A percentile compares a stretch with the other conserved stretches of the same genome.
These are phyloP conservation scores for Plasmodium falciparum DNA, from an alignment of 169 alveolate species.

Conservation along the genomic window DNA sequence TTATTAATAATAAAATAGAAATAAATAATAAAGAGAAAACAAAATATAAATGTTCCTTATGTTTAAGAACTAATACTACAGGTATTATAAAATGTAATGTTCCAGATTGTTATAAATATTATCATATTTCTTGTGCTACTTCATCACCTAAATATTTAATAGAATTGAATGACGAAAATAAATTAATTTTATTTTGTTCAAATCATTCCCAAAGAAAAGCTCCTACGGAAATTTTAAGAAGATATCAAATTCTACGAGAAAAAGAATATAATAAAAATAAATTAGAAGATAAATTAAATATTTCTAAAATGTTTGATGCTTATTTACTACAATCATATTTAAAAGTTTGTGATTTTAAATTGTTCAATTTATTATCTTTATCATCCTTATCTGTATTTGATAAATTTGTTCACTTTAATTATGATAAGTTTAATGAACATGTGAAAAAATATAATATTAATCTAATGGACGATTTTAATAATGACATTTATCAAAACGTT, in stretches of 20 bases:
- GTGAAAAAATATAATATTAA: conserved; percentile 8
- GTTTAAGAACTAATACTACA: conserved; percentile 73
- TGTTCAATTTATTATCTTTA: conserved; percentile 49
- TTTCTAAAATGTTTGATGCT: conserved; percentile 65
- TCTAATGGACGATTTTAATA: conserved; percentile 32
- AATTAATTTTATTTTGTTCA: conserved; percentile 84
- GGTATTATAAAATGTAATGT: conserved; percentile 83
- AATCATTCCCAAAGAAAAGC: conserved; percentile 85
- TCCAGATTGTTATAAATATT: conserved; percentile 84
- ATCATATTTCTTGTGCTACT: conserved; percentile 87
- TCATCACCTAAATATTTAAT: conserved; percentile 82
- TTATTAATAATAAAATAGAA: conserved; percentile 76
- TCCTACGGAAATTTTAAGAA: conserved; percentile 86
- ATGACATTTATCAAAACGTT: conserved; percentile 23
- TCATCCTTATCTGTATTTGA: conserved; percentile 65
- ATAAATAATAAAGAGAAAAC: conserved; percentile 75
- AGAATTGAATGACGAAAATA: conserved; percentile 81
- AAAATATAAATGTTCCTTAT: conserved; percentile 82
- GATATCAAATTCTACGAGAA: conserved; percentile 81
- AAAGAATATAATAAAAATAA: conserved; percentile 78
- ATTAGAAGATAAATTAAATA: conserved; percentile 68
- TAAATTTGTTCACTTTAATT: conserved; percentile 43
- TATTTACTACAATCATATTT: conserved; percentile 57
- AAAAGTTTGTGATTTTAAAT: conserved; percentile 55
- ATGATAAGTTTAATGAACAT: conserved; percentile 33